Percentiles rank a stretch among this genome's conserved stretches.
Evolutionary conservation across 192 early-diverging fungal genomes (phyloP).

Genomic region (Gigaspora rosea): DNA sequence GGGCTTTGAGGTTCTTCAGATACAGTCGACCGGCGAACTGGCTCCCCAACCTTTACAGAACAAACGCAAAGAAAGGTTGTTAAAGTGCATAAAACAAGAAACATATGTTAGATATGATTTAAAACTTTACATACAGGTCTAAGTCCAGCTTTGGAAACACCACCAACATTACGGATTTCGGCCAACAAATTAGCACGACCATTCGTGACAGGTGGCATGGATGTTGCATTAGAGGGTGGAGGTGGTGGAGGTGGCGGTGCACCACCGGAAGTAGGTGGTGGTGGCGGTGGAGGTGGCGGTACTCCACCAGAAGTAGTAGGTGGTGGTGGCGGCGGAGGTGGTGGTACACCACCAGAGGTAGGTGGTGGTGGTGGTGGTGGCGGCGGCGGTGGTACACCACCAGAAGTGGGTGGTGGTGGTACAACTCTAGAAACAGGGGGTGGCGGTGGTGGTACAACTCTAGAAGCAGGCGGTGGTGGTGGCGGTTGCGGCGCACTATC

Average conservation of each 20-base stretch:
- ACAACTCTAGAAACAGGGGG: background rate
- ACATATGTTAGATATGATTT: background rate
- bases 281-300: constrained; percentile 8
- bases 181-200: constrained; percentile 46
- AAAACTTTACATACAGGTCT: background rate
- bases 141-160: constrained; percentile 35
- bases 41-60: constrained; percentile 1
- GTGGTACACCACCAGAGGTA: no score
- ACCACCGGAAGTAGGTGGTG: background rate
- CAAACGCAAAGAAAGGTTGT: background rate
- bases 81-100: background rate
- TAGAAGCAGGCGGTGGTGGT: constrained; percentile 23
- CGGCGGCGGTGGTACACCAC: no score
- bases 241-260: constrained; percentile 26
- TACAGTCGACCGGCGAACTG: background rate
- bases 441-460: constrained; percentile 23
- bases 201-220: background rate
- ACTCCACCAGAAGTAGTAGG: no score
- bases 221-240: background rate
- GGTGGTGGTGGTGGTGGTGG: no score
- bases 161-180: constrained; percentile 52
- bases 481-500: background rate
- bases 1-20: constrained; percentile 1
- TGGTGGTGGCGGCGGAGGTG: no score
- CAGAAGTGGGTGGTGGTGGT: no score